Conservation (phyloP, 2,329 filamentous ascomycete genomes). For the Aspergillus udagawae region DNA sequence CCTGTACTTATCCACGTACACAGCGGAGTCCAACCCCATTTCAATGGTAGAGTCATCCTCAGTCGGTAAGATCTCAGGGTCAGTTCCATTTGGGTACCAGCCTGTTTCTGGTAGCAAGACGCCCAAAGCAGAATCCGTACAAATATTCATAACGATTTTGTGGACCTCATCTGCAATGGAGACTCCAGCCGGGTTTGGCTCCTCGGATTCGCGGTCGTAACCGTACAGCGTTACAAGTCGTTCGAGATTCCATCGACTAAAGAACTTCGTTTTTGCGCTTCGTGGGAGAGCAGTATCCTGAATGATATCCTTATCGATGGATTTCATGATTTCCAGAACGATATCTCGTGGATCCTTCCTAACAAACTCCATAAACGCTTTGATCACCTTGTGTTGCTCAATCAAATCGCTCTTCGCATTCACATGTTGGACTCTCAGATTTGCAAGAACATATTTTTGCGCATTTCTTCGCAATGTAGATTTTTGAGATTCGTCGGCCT, state of each 20-base stretch:
- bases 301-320: constrained; percentile 67
- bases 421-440: constrained; percentile 72
- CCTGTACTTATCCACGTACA: constrained; percentile 65
- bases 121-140: constrained; percentile 69
- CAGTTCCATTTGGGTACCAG: constrained; percentile 73
- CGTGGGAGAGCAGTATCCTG: constrained; percentile 70
- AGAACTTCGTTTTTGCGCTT: constrained; percentile 68
- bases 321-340: constrained; percentile 69
- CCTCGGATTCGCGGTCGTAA: constrained; percentile 45
- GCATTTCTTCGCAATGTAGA: constrained; percentile 81
- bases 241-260: constrained; percentile 70
- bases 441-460: constrained; percentile 72
- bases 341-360: constrained; percentile 72
- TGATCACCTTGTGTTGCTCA: constrained; percentile 65
- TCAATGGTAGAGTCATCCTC: constrained; percentile 51
- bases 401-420: constrained; percentile 79
- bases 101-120: constrained; percentile 72
- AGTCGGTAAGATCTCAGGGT: constrained; percentile 53
- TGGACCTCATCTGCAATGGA: constrained; percentile 68
- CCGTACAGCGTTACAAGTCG: constrained; percentile 70
- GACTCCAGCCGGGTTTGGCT: constrained; percentile 40
- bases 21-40: constrained; percentile 64
- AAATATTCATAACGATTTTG: constrained; percentile 69
- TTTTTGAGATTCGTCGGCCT: constrained; percentile 62
- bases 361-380: constrained; percentile 70